Conservation (phyloP, 768 basidiomycete species). For the Serendipita indica region DNA sequence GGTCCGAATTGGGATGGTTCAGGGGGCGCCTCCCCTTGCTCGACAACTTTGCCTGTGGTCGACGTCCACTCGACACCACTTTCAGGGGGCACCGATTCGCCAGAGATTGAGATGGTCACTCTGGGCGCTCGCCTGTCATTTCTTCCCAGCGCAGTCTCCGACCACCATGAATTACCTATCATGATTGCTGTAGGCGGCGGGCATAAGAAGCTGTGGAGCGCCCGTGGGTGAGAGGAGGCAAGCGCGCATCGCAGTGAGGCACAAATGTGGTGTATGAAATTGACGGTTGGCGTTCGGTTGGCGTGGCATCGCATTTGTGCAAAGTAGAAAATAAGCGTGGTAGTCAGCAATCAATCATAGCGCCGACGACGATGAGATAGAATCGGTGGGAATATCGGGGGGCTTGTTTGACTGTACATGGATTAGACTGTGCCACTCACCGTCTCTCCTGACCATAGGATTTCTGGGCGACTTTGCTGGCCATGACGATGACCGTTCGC, state of each 20-base stretch:
- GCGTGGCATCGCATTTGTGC: too few species aligned
- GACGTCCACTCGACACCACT: constrained; percentile 79
- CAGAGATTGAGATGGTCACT: constrained; percentile 73
- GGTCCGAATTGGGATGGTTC: constrained; percentile 1
- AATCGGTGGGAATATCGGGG: too few species aligned
- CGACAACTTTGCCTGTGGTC: constrained; percentile 69
- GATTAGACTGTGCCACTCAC: constrained; percentile 25
- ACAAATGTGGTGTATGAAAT: too few species aligned
- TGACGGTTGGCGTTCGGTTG: too few species aligned
- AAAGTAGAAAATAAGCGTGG: too few species aligned
- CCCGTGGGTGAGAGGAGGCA: too few species aligned
- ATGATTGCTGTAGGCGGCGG: constrained; percentile 88
- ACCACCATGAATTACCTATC: constrained; percentile 93
- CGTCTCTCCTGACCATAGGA: constrained; percentile 94
- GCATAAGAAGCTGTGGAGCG: constrained; percentile 71
- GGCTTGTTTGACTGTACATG: constrained; percentile 9
- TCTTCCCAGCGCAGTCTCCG: constrained; percentile 48
- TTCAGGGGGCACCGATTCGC: constrained; percentile 74
- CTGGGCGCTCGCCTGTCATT: constrained; percentile 49
- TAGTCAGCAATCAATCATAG: too few species aligned
- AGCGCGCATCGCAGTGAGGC: too few species aligned
- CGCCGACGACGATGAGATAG: too few species aligned
- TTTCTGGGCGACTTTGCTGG: constrained; percentile 94
- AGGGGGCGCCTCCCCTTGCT: constrained; percentile 24
- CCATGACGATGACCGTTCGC: constrained; percentile 90